Percentiles rank a stretch among this genome's conserved stretches.
phyloP scores from a whole-genome alignment of 148 eudicot species.

The Pharnaceum exiguum region DNA sequence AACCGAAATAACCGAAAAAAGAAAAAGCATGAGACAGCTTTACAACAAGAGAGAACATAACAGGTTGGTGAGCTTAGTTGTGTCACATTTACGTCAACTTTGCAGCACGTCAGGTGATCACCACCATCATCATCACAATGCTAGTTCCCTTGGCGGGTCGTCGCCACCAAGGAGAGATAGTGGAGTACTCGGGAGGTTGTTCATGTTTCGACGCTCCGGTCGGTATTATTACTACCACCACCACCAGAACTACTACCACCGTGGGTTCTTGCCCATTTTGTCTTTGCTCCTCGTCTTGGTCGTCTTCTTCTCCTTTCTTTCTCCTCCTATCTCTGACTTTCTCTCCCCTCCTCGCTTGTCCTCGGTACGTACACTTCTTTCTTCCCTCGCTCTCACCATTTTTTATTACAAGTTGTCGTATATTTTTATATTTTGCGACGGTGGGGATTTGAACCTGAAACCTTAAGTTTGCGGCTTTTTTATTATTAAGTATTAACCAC shows the following conservation, averaged over 20 bases:
- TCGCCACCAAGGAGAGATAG: slow-evolving; percentile 10
- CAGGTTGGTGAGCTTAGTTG: too few species aligned
- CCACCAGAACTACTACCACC: slow-evolving; percentile 10
- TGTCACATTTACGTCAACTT: too few species aligned
- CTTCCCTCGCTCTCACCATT: background rate
- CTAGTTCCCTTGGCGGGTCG: background rate
- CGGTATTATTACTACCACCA: slow-evolving; percentile 5
- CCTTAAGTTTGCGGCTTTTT: background rate
- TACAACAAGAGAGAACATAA: too few species aligned
- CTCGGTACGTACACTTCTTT: slow-evolving; percentile 12
- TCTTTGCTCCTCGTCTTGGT: slow-evolving; percentile 36
- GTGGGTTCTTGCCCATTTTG: slow-evolving; percentile 33
- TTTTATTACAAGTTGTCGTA: background rate
- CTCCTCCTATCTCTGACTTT: slow-evolving; percentile 42
- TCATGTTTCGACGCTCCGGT: slow-evolving; percentile 14
- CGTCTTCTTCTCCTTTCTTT: slow-evolving; percentile 42
- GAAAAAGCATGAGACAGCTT: too few species aligned
- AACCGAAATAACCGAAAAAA: too few species aligned
- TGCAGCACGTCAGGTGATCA: too few species aligned
- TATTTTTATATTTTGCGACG: background rate
- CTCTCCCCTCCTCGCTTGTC: slow-evolving; percentile 11
- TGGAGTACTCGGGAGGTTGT: slow-evolving; percentile 2
- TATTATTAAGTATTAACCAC: too few species aligned
- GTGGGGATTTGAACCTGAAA: background rate
- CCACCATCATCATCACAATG: slow-evolving; percentile 13